Evolutionary conservation across 768 basidiomycete species (phyloP), one percentile per base, ranked within the genome.

Genomic region (Panus rudis): DNA sequence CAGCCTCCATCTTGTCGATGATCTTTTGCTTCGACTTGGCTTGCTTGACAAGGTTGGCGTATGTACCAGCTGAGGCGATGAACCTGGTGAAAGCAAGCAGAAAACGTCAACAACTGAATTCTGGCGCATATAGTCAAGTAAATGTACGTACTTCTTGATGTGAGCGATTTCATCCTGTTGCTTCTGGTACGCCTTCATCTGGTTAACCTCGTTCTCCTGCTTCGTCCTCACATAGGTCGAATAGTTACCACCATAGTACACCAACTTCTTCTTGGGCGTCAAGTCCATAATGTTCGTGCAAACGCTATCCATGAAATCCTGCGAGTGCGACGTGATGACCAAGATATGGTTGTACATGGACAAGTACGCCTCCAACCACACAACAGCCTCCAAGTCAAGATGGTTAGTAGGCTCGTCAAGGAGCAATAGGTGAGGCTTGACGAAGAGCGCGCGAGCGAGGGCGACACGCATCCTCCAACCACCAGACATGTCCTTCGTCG

Each of bases 1-100:
- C 94, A 21, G 94, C 94, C 73, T 99, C 96, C 94, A 99, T 99
- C 79, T 99, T 99, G 75, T 99, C 94, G 66, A 99, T 94, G 51
- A 99, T 98, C 78, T 99, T 99, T 66, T 99, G 94, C 64, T 99
- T 99, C 39, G 93, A 97, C 70, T 99, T 97, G 53, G 94, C 94
- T 66, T 99, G 94, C 58, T 84, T 90, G 56, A 99, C 94, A 52
- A 99, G 79, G 65, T 99, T 99, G 54, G 94, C 96, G 61, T 98
- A 99, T 26, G 94, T 99, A 78, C 94, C 94, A 26, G 94, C 94
- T n/a, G 91, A 93, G 6, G 96, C 91, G 53, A 98, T 98, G 77
- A 97, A 97, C 59, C 92, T 84, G 37, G 20, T 19, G 31, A 19
- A 6, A 14, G 27, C 45, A 20, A 43, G 31, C 6, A 35, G 21